Evolutionary conservation across 2,329 filamentous ascomycete species (phyloP), one percentile per base, ranked within the genome.

Genomic region (Monosporascus ibericus): DNA sequence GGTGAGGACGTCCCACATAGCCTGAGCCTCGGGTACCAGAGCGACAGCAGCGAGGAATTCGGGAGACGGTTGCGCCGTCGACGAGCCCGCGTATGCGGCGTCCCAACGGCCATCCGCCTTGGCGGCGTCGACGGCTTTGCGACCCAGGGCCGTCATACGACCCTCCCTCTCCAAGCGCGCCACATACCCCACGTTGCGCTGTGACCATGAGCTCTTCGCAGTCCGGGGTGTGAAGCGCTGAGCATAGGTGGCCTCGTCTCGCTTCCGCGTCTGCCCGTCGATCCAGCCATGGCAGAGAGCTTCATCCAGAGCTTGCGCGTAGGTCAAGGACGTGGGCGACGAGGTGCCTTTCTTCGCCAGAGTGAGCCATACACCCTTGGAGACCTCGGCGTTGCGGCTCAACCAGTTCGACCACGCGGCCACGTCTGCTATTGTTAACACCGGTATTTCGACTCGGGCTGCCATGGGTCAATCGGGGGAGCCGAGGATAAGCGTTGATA

Each of bases 251-350:
- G 66, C 59, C 0, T 70, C 71, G 56, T 82, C 75, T 47, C 71
- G 63, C 2, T 50, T 36, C 18, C 68, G 68, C 2, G 72, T 72
- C 59, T 81, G 79, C 0, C 81, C 79, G 61, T 85, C 81, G 52
- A 85, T 85, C 81, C 82, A 85, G 42, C 82, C 82, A 60, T 77
- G 79, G 62, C 81, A 84, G 6, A 85, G 70, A 1, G 81, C 80
- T 36, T 72, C 66, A 60, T 84, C 77, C 18, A 85, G 71, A 1
- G 81, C 81, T 61, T 82, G 59, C 5, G 58, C 55, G 40, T 67
- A 67, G 1, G 61, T 65, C 25, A 67, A 58, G 5, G 62, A 60
- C 3, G 63, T 67, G 1, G 62, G 62, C 1, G 20, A 11, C 2
- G 49, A 56, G 2, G 58, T 54, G 1, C 59, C 59, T 49, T 64